phyloP scores from a whole-genome alignment of 2,329 filamentous ascomycete species.

The Xylariales sp. region DNA sequence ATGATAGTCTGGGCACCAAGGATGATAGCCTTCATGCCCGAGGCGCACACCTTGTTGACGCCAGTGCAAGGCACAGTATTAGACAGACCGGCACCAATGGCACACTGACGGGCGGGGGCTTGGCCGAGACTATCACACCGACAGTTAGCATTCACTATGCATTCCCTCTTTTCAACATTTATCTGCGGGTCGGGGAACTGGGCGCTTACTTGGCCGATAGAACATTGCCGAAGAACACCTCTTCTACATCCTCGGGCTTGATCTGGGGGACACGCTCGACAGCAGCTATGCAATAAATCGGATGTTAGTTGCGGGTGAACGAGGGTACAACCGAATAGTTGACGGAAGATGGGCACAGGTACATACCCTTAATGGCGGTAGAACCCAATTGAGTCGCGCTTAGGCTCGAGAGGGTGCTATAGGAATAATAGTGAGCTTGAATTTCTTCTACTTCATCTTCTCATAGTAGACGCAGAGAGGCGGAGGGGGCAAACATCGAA shows the following conservation, averaged over 20 bases:
- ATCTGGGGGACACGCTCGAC: slow-evolving; percentile 87
- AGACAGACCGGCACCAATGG: slow-evolving; percentile 86
- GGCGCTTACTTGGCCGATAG: slow-evolving; percentile 84
- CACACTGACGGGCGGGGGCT: slow-evolving; percentile 94
- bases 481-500: slow-evolving; percentile 5
- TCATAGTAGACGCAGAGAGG: neutral
- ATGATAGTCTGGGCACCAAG: slow-evolving; percentile 97
- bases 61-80: slow-evolving; percentile 87
- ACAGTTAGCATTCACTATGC: slow-evolving; percentile 21
- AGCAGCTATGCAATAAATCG: slow-evolving; percentile 64
- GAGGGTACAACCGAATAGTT: neutral
- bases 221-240: slow-evolving; percentile 98
- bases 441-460: slow-evolving; percentile 3
- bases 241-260: slow-evolving; percentile 89
- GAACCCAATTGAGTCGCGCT: slow-evolving; percentile 88
- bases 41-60: slow-evolving; percentile 99
- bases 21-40: slow-evolving; percentile 92
- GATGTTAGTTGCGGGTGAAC: slow-evolving; percentile 18
- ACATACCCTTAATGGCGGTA: slow-evolving; percentile 88
- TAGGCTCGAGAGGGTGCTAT: slow-evolving; percentile 87
- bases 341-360: neutral
- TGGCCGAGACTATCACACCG: slow-evolving; percentile 79
- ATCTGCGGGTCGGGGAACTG: slow-evolving; percentile 3
- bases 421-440: slow-evolving; percentile 38
- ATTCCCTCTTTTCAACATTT: neutral